Conservation (phyloP, 148 eudicot species). For the Heliosperma pusillum region DNA sequence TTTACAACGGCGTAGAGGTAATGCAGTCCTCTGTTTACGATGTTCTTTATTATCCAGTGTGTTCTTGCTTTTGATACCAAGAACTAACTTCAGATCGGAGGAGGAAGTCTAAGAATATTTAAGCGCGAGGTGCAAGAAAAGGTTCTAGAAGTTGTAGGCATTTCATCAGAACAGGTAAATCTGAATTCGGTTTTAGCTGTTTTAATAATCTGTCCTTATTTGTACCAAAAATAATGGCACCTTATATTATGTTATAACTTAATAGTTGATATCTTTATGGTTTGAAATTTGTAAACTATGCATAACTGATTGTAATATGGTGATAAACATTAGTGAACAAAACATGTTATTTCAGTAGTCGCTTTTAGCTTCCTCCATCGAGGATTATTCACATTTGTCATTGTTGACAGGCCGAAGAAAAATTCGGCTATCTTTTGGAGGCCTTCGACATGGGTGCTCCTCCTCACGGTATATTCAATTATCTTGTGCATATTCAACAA, state of each 20-base stretch:
- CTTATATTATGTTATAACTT: too few relatives aligned
- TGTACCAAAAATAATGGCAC: too few relatives aligned
- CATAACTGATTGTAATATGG: background rate
- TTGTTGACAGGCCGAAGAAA: constrained; percentile 77
- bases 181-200: background rate
- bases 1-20: constrained; percentile 99
- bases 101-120: constrained; percentile 93
- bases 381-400: background rate
- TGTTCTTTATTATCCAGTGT: background rate
- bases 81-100: constrained; percentile 61
- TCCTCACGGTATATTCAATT: constrained; percentile 68
- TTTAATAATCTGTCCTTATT: too few relatives aligned
- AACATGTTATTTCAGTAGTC: background rate
- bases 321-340: background rate
- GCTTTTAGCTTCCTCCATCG: background rate
- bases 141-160: constrained; percentile 74
- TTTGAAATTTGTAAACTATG: background rate
- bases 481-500: background rate
- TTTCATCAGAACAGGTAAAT: constrained; percentile 72
- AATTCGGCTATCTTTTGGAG: constrained; percentile 95
- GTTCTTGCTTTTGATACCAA: background rate
- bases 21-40: background rate
- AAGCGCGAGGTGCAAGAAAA: constrained; percentile 90
- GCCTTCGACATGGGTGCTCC: constrained; percentile 99
- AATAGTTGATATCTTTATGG: background rate